phyloP scores from a whole-genome alignment of 2,329 filamentous ascomycete species.

The Nakataea oryzae region DNA sequence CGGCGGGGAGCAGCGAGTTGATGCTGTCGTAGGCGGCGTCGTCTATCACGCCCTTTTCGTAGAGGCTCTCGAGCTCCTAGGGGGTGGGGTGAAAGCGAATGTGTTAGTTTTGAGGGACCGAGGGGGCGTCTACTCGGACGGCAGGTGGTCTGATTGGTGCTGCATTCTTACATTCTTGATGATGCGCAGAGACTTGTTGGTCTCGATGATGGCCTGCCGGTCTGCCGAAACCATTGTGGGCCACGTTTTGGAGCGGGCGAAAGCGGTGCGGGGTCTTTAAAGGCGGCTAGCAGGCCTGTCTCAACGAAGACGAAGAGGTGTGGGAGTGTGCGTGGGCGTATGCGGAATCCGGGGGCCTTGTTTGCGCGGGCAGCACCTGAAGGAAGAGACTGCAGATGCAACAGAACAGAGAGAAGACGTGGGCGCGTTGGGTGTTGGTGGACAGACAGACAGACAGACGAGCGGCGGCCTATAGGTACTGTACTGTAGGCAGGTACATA shows the following conservation, averaged over 20 bases:
- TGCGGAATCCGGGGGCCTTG: neutral
- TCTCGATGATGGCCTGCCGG: constrained; percentile 52
- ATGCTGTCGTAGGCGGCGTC: constrained; percentile 68
- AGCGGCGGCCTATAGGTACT: neutral
- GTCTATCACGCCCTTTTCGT: constrained; percentile 71
- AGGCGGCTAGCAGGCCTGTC: too few species aligned
- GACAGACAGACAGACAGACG: neutral
- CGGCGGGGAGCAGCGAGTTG: constrained; percentile 61
- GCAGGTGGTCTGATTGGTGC: neutral
- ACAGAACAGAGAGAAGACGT: neutral
- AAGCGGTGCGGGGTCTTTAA: too few species aligned
- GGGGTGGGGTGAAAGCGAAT: constrained; percentile 5
- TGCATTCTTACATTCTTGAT: constrained; percentile 62
- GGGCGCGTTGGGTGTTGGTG: neutral
- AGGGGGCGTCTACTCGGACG: constrained; percentile 3
- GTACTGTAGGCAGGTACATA: too few species aligned
- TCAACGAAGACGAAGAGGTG: neutral
- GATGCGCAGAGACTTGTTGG: constrained; percentile 75
- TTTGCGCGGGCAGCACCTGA: neutral
- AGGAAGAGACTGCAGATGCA: neutral
- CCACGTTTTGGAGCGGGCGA: neutral
- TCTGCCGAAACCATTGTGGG: constrained; percentile 17
- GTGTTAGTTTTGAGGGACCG: constrained; percentile 4
- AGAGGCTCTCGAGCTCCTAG: constrained; percentile 83
- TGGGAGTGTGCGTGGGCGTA: too few species aligned